phyloP scores from a whole-genome alignment of 1,284 basidiomycete species.

The Apiotrichum sp. region DNA sequence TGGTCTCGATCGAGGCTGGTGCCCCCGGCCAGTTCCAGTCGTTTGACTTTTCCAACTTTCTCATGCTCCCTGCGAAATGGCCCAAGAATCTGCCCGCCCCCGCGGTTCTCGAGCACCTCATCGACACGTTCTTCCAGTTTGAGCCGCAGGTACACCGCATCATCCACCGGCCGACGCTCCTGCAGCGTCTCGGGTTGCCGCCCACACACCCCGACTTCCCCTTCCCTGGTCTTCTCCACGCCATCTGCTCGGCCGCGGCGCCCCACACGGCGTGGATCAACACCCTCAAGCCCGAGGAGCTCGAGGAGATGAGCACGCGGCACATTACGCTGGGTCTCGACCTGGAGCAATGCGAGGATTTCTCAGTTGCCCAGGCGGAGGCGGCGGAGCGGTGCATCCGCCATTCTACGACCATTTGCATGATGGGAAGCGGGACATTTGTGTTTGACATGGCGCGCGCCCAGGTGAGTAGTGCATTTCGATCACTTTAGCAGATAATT shows the following conservation, averaged over 20 bases:
- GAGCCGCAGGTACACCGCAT: slow-evolving; percentile 42
- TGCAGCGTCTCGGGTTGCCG: slow-evolving; percentile 44
- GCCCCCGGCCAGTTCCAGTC: slow-evolving; percentile 13
- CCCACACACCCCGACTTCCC: slow-evolving; percentile 47
- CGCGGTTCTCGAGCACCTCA: slow-evolving; percentile 39
- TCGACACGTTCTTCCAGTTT: slow-evolving; percentile 44
- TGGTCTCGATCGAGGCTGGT: slow-evolving; percentile 14
- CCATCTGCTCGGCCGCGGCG: slow-evolving; percentile 47
- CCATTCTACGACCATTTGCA: slow-evolving; percentile 20
- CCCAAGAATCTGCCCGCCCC: slow-evolving; percentile 36
- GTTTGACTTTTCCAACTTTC: slow-evolving; percentile 26
- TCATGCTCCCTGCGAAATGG: slow-evolving; percentile 38
- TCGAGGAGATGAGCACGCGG: slow-evolving; percentile 22
- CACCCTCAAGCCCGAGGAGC: slow-evolving; percentile 23
- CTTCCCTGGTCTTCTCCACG: slow-evolving; percentile 46
- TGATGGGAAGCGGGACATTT: slow-evolving; percentile 27
- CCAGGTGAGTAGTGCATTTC: slow-evolving; percentile 19
- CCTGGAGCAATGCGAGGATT: slow-evolving; percentile 35
- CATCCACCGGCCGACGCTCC: slow-evolving; percentile 42
- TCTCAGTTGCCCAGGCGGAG: slow-evolving; percentile 35
- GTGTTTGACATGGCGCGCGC: slow-evolving; percentile 36
- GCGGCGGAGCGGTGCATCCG: slow-evolving; percentile 27
- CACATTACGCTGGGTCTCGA: slow-evolving; percentile 23
- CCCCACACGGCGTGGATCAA: slow-evolving; percentile 42
- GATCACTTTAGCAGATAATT: too few species aligned